Conservation (phyloP, 163 green algal species). For the Chlamydomonas reinhardtii region DNA sequence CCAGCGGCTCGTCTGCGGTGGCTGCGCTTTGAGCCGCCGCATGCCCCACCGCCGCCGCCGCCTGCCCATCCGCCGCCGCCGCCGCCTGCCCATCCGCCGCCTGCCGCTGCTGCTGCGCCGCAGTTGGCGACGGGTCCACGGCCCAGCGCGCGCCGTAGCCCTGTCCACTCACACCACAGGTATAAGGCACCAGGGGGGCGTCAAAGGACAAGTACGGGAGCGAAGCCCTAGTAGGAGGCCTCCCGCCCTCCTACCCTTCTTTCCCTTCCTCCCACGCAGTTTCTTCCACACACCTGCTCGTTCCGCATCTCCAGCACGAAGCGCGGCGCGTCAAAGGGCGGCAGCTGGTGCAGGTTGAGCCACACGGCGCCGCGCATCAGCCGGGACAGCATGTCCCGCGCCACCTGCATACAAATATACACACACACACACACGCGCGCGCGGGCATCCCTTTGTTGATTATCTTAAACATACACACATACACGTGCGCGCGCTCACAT, state of each 20-base stretch:
- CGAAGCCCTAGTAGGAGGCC: no score
- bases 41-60: neutral
- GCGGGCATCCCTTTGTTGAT: no score
- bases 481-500: no score
- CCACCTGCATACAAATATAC: neutral
- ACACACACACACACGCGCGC: no score
- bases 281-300: slow-evolving; percentile 20
- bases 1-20: no score
- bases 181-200: no score
- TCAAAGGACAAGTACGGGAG: no score
- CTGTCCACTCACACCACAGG: no score
- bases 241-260: no score
- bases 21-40: neutral
- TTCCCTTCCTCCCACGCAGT: no score
- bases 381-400: slow-evolving; percentile 15
- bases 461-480: no score
- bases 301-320: slow-evolving; percentile 41
- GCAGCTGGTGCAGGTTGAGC: slow-evolving; percentile 45
- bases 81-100: no score
- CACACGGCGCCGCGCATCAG: slow-evolving; percentile 34
- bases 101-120: neutral
- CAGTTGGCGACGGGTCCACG: neutral
- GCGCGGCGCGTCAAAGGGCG: slow-evolving; percentile 27
- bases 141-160: slow-evolving; percentile 40
- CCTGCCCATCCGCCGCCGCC: neutral